These are phyloP conservation scores for Cruciata laevipes DNA, from an alignment of 257 asterid genomes.

Conservation along the genomic window DNA sequence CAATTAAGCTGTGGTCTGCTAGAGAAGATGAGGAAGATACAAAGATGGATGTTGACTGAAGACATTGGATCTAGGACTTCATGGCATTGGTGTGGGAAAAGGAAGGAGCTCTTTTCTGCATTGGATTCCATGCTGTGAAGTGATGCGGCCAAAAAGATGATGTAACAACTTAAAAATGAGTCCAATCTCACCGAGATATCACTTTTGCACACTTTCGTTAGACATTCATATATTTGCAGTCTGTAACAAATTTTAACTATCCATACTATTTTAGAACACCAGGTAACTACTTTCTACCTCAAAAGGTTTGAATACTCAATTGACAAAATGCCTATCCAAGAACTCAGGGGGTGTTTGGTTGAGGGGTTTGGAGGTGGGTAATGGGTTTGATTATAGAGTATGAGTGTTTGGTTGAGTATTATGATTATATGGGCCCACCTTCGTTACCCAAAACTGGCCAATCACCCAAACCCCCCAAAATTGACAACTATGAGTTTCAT, in stretches of 20 bases:
- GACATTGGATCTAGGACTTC: not conserved
- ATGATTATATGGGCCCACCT: no score
- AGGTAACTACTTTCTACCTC: no score
- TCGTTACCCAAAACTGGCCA: no score
- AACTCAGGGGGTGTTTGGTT: no score
- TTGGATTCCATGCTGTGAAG: not conserved
- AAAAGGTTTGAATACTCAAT: no score
- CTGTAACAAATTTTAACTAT: not conserved
- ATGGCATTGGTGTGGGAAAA: not conserved
- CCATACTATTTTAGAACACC: not conserved
- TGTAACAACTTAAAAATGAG: not conserved
- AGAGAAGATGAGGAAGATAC: conserved; percentile 54
- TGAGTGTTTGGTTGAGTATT: no score
- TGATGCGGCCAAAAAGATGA: no score
- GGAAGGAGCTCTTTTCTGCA: not conserved
- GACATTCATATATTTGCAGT: not conserved
- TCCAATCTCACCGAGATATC: not conserved
- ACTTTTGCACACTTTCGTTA: not conserved
- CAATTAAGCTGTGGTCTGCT: conserved; percentile 80
- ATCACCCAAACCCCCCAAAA: no score
- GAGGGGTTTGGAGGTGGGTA: no score
- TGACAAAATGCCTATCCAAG: no score
- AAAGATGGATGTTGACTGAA: conserved; percentile 64
- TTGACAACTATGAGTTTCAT: no score
- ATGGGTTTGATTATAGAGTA: no score